phyloP scores from a whole-genome alignment of 192 early-diverging fungal species.

The Coemansia sp. region DNA sequence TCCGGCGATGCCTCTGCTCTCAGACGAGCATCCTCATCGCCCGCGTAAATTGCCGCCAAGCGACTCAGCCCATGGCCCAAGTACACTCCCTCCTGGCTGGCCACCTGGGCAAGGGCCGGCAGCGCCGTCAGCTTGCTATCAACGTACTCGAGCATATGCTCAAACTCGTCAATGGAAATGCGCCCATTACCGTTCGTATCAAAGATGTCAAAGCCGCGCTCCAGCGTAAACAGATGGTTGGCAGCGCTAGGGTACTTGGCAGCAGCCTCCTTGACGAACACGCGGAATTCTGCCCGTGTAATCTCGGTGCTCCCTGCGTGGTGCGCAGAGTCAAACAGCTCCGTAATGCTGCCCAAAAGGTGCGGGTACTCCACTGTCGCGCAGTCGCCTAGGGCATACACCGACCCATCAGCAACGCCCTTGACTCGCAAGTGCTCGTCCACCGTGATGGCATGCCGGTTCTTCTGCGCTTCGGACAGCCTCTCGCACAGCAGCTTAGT shows the following conservation, averaged over 20 bases:
- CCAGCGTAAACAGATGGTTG: conserved; percentile 40
- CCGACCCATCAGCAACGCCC: conserved; percentile 59
- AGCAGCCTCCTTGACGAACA: conserved; percentile 20
- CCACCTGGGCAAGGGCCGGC: conserved; percentile 89
- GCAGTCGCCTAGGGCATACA: conserved; percentile 88
- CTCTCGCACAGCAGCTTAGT: conserved; percentile 52
- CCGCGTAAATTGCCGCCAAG: conserved; percentile 5
- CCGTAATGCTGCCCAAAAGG: conserved; percentile 30
- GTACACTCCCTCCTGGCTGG: conserved; percentile 83
- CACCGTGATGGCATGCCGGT: conserved; percentile 60
- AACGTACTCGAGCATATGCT: conserved; percentile 42
- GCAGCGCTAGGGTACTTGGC: conserved; percentile 30
- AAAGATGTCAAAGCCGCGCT: conserved; percentile 32
- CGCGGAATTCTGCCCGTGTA: conserved; percentile 32
- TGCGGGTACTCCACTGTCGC: conserved; percentile 72
- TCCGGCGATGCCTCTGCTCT: not conserved
- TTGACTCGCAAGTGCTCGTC: conserved; percentile 73
- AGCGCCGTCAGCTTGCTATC: conserved; percentile 63
- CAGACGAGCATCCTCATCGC: not conserved
- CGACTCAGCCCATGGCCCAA: conserved; percentile 68
- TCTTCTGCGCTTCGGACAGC: conserved; percentile 40
- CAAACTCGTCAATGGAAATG: conserved; percentile 37
- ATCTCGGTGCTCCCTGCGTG: conserved; percentile 25
- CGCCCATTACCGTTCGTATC: conserved; percentile 35
- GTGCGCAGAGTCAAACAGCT: conserved; percentile 47